A percentile compares a stretch with the other conserved stretches of the same genome.
These are phyloP conservation scores for Suillus subaureus DNA, from an alignment of 768 basidiomycete genomes.

Conservation along the genomic window DNA sequence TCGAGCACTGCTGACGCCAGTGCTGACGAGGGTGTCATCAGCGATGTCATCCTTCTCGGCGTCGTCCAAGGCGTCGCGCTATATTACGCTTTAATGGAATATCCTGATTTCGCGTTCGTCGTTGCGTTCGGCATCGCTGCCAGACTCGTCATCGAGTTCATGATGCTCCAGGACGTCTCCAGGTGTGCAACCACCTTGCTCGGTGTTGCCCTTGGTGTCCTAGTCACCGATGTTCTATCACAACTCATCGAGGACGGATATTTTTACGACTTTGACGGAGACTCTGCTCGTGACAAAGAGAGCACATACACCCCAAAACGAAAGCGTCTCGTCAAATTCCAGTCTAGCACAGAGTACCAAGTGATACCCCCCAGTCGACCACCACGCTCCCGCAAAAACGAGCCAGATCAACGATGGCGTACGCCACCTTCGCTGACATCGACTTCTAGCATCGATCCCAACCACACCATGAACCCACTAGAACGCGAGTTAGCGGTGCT, in stretches of 20 bases:
- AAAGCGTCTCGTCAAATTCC: slow-evolving; percentile 51
- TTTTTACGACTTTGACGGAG: slow-evolving; percentile 28
- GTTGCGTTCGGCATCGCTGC: slow-evolving; percentile 59
- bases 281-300: slow-evolving; percentile 21
- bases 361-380: slow-evolving; percentile 26
- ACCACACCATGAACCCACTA: slow-evolving; percentile 58
- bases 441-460: slow-evolving; percentile 64
- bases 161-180: slow-evolving; percentile 51
- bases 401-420: slow-evolving; percentile 33
- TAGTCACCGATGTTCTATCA: slow-evolving; percentile 71
- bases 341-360: slow-evolving; percentile 38
- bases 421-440: slow-evolving; percentile 63
- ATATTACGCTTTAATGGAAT: slow-evolving; percentile 62
- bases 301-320: slow-evolving; percentile 29
- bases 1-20: slow-evolving; percentile 42
- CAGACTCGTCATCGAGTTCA: slow-evolving; percentile 69
- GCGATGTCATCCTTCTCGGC: slow-evolving; percentile 66
- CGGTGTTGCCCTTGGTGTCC: slow-evolving; percentile 68
- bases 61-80: slow-evolving; percentile 77
- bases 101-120: slow-evolving; percentile 53
- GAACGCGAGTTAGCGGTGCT: slow-evolving; percentile 78
- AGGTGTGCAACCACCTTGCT: slow-evolving; percentile 62
- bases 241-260: slow-evolving; percentile 59
- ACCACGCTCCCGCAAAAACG: slow-evolving; percentile 28
- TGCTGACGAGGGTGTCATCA: slow-evolving; percentile 41